Conservation (phyloP, 257 asterid species). For the Solanum medicagineum region DNA sequence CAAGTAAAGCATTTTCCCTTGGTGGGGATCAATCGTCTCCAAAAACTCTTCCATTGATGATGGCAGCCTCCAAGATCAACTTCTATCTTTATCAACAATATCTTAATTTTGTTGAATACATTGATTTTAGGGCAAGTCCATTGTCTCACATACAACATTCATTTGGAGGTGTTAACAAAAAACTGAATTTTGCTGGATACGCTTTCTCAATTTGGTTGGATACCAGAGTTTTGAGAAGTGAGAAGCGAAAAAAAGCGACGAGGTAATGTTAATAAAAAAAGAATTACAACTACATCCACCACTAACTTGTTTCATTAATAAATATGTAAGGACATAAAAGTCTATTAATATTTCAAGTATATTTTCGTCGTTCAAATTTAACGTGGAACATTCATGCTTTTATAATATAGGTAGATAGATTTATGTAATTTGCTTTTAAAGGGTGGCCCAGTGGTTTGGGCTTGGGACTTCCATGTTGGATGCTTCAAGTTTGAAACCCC, state of each 20-base stretch:
- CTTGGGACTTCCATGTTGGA: no score
- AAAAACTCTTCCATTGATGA: background rate
- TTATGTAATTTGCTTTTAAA: no score
- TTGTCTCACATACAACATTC: background rate
- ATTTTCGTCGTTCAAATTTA: no score
- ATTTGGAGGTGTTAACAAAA: background rate
- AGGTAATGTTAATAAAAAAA: background rate
- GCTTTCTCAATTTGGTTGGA: background rate
- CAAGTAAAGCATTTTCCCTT: background rate
- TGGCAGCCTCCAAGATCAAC: background rate
- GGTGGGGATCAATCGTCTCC: background rate
- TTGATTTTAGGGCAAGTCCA: background rate
- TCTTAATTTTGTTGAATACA: background rate
- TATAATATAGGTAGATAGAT: no score
- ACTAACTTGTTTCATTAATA: background rate
- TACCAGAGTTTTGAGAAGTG: no score
- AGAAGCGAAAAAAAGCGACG: no score
- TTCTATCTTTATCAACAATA: background rate
- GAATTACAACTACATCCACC: background rate
- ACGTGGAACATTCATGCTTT: no score
- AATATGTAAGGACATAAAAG: background rate
- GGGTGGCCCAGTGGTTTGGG: no score
- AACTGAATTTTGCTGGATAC: background rate
- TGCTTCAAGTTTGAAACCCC: no score
- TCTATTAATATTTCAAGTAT: background rate